Conservation (phyloP, 2,329 filamentous ascomycete genomes). For the Microsporum canis region DNA sequence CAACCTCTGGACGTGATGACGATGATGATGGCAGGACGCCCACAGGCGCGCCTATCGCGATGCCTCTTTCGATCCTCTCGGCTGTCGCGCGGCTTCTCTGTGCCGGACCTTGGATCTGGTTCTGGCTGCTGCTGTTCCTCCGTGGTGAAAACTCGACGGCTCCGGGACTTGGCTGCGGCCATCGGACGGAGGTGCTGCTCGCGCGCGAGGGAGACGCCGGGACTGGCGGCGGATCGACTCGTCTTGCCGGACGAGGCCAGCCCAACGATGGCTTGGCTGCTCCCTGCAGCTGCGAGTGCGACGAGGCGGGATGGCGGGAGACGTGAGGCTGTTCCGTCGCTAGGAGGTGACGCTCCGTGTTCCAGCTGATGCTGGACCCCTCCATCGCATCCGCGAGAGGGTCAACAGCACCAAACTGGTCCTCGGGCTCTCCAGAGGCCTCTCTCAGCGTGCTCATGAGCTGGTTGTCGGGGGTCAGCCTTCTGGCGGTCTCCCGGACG, state of each 20-base stretch:
- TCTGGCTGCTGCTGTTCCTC: not conserved
- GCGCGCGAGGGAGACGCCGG: not conserved
- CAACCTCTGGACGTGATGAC: not conserved
- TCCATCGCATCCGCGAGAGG: conserved; percentile 2
- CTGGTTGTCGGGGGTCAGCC: conserved; percentile 17
- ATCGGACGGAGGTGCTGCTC: not conserved
- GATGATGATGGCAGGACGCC: not conserved
- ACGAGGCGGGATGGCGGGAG: not conserved
- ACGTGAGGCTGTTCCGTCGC: not conserved
- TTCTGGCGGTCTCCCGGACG: not conserved
- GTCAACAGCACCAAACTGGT: not conserved
- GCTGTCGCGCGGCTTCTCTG: not conserved
- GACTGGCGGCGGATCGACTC: not conserved
- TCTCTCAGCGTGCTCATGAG: conserved; percentile 16
- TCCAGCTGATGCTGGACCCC: conserved; percentile 14
- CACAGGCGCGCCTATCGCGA: not conserved
- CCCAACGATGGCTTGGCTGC: not conserved
- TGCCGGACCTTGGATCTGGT: not conserved
- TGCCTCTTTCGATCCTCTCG: not conserved
- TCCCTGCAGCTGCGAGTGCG: not conserved
- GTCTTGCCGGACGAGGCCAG: not conserved
- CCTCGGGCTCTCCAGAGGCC: conserved; percentile 14
- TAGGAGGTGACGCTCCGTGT: conserved; percentile 12
- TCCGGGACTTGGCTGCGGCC: not conserved
- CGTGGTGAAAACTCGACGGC: not conserved